phyloP scores from a whole-genome alignment of 2,329 filamentous ascomycete genomes.

The Aureobasidium vineae region DNA sequence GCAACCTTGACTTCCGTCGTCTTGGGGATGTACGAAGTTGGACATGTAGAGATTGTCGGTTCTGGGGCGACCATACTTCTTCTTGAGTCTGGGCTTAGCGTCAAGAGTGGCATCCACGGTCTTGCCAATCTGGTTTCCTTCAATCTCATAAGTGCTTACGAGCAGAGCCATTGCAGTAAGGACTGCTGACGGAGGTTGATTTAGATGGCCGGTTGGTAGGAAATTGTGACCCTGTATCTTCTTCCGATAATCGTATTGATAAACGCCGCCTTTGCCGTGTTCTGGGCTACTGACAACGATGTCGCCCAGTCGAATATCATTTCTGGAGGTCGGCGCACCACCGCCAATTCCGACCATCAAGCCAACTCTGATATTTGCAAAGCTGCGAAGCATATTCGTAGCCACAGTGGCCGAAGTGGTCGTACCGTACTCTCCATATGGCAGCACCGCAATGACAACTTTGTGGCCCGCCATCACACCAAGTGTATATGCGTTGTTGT shows the following conservation, averaged over 20 bases:
- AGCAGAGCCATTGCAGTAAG: not conserved
- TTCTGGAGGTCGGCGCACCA: constrained; percentile 30
- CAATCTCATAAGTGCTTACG: not conserved
- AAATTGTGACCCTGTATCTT: not conserved
- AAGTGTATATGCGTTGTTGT: constrained; percentile 36
- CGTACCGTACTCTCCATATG: constrained; percentile 31
- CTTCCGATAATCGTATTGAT: constrained; percentile 35
- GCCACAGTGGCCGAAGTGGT: constrained; percentile 31
- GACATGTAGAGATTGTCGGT: constrained; percentile 37
- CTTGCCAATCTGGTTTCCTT: not conserved
- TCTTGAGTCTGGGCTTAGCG: constrained; percentile 34
- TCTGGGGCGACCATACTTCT: constrained; percentile 31
- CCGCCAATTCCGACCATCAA: constrained; percentile 34
- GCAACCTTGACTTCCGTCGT: constrained; percentile 22
- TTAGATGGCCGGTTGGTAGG: not conserved
- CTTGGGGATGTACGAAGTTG: constrained; percentile 25
- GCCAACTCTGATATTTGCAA: constrained; percentile 28
- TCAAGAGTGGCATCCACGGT: constrained; percentile 28
- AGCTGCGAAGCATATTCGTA: constrained; percentile 28
- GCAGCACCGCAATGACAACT: constrained; percentile 37
- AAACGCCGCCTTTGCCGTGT: constrained; percentile 30
- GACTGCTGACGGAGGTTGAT: not conserved
- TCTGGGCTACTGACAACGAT: constrained; percentile 34
- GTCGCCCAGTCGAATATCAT: constrained; percentile 36
- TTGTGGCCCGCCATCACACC: constrained; percentile 39